Conservation (phyloP, 2,329 filamentous ascomycete species). For the Chaetomiaceae sp. region DNA sequence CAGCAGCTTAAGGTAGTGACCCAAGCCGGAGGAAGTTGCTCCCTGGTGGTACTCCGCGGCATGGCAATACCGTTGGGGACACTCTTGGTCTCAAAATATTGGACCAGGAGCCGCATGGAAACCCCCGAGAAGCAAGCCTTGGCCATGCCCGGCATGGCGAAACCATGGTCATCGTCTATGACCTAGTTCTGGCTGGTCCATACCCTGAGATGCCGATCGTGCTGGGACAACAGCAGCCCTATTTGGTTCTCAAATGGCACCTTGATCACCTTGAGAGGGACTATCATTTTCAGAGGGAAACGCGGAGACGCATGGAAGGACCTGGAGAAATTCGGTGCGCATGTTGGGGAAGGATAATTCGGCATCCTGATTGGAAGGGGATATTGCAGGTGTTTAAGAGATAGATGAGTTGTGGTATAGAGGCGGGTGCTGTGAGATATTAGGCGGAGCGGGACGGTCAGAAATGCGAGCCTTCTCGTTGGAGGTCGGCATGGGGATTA, state of each 20-base stretch:
- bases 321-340: conserved; percentile 12
- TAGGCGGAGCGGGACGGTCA: conserved; percentile 22
- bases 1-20: not conserved
- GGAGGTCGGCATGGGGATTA: conserved; percentile 20
- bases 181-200: conserved; percentile 16
- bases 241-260: conserved; percentile 7
- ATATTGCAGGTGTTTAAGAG: conserved; percentile 20
- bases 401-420: conserved; percentile 19
- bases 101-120: no score
- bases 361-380: conserved; percentile 24
- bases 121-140: no score
- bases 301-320: conserved; percentile 11
- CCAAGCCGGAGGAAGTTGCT: conserved; percentile 10
- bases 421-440: conserved; percentile 19
- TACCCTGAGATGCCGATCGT: not conserved
- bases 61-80: conserved; percentile 1
- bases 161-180: conserved; percentile 17
- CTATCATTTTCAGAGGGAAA: conserved; percentile 3
- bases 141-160: no score
- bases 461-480: conserved; percentile 6
- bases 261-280: conserved; percentile 7
- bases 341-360: conserved; percentile 1
- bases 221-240: not conserved
- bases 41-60: not conserved
- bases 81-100: no score